Conservation (phyloP, 148 eudicot species). For the Rhododendron ferrugineum region DNA sequence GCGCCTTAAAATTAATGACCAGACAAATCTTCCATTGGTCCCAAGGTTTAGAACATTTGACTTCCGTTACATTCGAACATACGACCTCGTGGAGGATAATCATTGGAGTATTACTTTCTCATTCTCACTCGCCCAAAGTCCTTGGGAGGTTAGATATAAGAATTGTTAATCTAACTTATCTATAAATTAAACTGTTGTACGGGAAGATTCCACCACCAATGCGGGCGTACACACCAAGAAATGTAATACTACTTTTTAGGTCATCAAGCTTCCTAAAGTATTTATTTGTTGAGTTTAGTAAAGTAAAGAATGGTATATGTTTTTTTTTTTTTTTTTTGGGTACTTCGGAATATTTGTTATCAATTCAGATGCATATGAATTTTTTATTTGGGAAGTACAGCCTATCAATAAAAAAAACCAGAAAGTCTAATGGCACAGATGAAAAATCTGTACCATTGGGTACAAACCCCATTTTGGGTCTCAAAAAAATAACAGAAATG, state of each 20-base stretch:
- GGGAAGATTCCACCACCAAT: constrained; percentile 5
- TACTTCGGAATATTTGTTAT: not conserved
- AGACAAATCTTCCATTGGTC: too few relatives aligned
- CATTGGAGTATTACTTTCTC: not conserved
- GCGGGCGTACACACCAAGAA: not conserved
- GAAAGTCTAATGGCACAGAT: too few relatives aligned
- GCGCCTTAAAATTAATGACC: too few relatives aligned
- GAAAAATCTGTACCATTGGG: too few relatives aligned
- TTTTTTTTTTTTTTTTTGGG: too few relatives aligned
- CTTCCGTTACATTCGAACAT: not conserved
- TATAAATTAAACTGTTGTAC: not conserved
- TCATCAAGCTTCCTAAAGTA: not conserved
- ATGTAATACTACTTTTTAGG: not conserved
- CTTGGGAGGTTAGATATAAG: not conserved
- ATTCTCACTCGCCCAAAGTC: not conserved
- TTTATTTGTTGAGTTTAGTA: not conserved
- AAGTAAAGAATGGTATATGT: not conserved
- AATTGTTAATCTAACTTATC: not conserved
- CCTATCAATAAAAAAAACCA: not conserved
- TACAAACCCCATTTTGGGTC: too few relatives aligned
- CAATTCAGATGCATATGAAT: not conserved
- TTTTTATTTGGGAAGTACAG: not conserved
- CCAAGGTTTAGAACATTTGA: too few relatives aligned
- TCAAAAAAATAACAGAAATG: too few relatives aligned
- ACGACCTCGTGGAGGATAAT: not conserved